phyloP scores from a whole-genome alignment of 2,329 filamentous ascomycete genomes.

The Penicillium sp. region DNA sequence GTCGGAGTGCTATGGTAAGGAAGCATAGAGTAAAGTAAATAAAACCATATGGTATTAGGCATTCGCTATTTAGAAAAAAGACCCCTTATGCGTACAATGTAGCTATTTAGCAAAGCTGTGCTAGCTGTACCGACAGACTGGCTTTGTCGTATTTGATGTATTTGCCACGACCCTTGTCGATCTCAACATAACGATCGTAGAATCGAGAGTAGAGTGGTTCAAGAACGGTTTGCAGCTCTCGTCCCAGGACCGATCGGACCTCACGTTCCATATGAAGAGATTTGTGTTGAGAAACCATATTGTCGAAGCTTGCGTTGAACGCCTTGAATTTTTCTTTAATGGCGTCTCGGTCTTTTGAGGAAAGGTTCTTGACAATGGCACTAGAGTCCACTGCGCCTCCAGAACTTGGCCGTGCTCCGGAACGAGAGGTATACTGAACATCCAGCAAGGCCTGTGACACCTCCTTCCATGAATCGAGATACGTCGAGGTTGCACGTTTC shows the following conservation, averaged over 20 bases:
- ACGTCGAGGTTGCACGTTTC: slow-evolving; percentile 81
- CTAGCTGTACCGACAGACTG: slow-evolving; percentile 68
- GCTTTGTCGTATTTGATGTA: slow-evolving; percentile 97
- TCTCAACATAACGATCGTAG: slow-evolving; percentile 95
- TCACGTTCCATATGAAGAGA: slow-evolving; percentile 87
- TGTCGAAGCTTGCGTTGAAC: slow-evolving; percentile 91
- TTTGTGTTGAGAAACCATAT: slow-evolving; percentile 82
- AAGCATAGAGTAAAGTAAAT: too few species aligned
- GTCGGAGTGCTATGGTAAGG: too few species aligned
- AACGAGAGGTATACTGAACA: slow-evolving; percentile 85
- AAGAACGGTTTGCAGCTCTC: slow-evolving; percentile 87
- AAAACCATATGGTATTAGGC: background rate
- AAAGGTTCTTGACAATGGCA: slow-evolving; percentile 79
- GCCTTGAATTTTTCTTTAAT: slow-evolving; percentile 95
- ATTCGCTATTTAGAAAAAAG: background rate
- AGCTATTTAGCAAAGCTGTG: slow-evolving; percentile 29
- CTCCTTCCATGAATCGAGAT: slow-evolving; percentile 87
- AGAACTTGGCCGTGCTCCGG: slow-evolving; percentile 69
- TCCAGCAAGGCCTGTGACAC: slow-evolving; percentile 84
- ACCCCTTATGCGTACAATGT: background rate
- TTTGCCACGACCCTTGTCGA: slow-evolving; percentile 97
- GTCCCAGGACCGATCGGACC: slow-evolving; percentile 76
- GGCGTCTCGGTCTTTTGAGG: slow-evolving; percentile 89
- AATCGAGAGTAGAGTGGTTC: slow-evolving; percentile 94
- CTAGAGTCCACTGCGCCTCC: slow-evolving; percentile 71